phyloP scores from a whole-genome alignment of 805 yeast genomes.

The Metschnikowia cubensis region DNA sequence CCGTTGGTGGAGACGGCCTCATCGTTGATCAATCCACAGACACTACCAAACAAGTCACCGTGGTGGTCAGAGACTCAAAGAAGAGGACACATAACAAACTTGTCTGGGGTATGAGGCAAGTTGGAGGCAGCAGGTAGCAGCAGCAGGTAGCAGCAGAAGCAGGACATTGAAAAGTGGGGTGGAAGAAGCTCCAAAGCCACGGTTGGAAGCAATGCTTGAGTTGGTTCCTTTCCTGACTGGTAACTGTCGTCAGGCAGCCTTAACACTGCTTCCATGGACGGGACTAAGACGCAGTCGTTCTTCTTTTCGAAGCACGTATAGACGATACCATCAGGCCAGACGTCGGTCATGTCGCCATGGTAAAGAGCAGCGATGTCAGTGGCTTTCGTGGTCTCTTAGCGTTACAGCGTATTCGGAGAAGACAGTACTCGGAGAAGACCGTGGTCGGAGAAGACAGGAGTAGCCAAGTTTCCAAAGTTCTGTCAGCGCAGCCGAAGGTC shows the following conservation, averaged over 20 bases:
- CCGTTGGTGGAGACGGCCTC: conserved; percentile 60
- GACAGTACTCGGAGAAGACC: no score
- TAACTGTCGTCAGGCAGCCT: conserved; percentile 55
- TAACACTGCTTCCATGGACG: conserved; percentile 45
- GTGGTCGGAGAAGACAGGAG: conserved; percentile 79
- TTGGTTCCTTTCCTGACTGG: conserved; percentile 23
- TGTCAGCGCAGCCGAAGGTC: conserved; percentile 62
- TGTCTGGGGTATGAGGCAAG: conserved; percentile 78
- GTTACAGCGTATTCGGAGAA: conserved; percentile 88
- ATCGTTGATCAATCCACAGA: conserved; percentile 61
- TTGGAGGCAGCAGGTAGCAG: conserved; percentile 55
- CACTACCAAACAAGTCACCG: conserved; percentile 50
- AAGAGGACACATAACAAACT: conserved; percentile 52
- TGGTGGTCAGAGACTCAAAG: conserved; percentile 55
- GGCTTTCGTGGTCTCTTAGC: conserved; percentile 65
- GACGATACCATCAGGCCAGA: conserved; percentile 93
- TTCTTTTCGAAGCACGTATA: conserved; percentile 87
- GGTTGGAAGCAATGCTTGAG: conserved; percentile 38
- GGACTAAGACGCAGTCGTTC: conserved; percentile 74
- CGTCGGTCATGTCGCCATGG: conserved; percentile 71
- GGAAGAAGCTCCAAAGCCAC: conserved; percentile 20
- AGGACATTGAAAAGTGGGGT: conserved; percentile 55
- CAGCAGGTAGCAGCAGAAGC: conserved; percentile 54
- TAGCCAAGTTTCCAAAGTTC: conserved; percentile 74
- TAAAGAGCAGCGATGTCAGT: conserved; percentile 69